These are phyloP conservation scores for Coffea humblotiana DNA, from an alignment of 305 asterid genomes.

Conservation along the genomic window DNA sequence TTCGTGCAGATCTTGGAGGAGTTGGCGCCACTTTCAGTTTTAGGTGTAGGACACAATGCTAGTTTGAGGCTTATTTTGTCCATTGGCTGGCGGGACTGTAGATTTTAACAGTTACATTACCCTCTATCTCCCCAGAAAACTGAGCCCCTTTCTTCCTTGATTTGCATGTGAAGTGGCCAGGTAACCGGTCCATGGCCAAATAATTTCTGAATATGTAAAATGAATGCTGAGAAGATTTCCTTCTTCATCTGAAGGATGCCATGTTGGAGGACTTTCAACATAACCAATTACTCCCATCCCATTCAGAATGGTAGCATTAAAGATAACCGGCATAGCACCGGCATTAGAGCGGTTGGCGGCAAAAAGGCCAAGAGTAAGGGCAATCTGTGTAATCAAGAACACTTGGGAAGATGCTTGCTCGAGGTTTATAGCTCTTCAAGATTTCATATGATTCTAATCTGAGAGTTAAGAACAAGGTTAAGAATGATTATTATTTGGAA, in stretches of 20 bases:
- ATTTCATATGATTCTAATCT: slow-evolving; percentile 85
- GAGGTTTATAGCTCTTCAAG: slow-evolving; percentile 87
- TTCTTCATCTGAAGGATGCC: slow-evolving; percentile 83
- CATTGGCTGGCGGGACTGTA: slow-evolving; percentile 82
- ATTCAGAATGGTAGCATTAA: slow-evolving; percentile 85
- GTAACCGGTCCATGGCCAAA: slow-evolving; percentile 99
- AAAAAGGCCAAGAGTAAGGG: slow-evolving; percentile 99
- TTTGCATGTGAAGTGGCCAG: slow-evolving; percentile 95
- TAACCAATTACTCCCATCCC: slow-evolving; percentile 94
- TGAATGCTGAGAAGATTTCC: slow-evolving; percentile 89
- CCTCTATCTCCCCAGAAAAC: slow-evolving; percentile 90
- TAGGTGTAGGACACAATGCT: slow-evolving; percentile 74
- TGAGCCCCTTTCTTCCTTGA: slow-evolving; percentile 86
- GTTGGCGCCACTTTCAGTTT: slow-evolving; percentile 82
- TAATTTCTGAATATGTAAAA: slow-evolving; percentile 82
- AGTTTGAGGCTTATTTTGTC: slow-evolving; percentile 58
- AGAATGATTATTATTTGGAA: slow-evolving; percentile 26
- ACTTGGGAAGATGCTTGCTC: slow-evolving; percentile 97
- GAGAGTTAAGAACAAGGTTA: slow-evolving; percentile 37
- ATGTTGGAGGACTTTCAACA: slow-evolving; percentile 76
- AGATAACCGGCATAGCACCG: slow-evolving; percentile 97
- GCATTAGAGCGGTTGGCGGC: slow-evolving; percentile 96
- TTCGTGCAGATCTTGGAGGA: slow-evolving; percentile 75
- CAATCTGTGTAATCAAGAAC: slow-evolving; percentile 85
- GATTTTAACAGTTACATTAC: slow-evolving; percentile 71